Conservation (phyloP, 1,284 basidiomycete species). For the Bondarzewia mesenterica region DNA sequence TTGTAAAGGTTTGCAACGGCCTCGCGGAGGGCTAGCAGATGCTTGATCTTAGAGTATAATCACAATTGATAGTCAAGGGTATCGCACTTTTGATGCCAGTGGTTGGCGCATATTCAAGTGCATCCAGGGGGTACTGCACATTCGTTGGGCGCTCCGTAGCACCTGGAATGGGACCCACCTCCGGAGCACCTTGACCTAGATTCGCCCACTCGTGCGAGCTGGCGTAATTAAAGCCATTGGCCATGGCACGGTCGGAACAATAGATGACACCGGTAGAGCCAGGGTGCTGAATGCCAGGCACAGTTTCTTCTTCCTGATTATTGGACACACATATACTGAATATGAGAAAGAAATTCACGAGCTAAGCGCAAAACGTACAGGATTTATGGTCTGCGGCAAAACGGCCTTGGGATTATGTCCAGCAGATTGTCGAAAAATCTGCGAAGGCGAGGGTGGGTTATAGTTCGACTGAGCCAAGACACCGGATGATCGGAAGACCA, state of each 20-base stretch:
- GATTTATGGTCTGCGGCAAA: constrained; percentile 61
- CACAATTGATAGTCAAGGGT: constrained; percentile 8
- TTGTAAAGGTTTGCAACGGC: constrained; percentile 87
- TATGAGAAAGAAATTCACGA: background rate
- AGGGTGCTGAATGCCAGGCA: constrained; percentile 77
- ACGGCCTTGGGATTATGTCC: constrained; percentile 53
- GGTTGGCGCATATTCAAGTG: constrained; percentile 89
- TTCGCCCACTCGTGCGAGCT: constrained; percentile 79
- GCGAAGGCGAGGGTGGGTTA: background rate
- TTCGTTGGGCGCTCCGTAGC: constrained; percentile 59
- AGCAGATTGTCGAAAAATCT: constrained; percentile 68
- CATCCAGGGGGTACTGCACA: constrained; percentile 61
- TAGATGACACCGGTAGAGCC: constrained; percentile 78
- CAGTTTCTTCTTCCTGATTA: constrained; percentile 80
- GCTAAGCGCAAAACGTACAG: constrained; percentile 31
- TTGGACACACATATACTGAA: too few relatives aligned
- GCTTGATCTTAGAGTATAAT: background rate
- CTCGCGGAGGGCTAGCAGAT: constrained; percentile 39
- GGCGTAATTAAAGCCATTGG: constrained; percentile 81
- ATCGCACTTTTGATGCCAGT: constrained; percentile 76
- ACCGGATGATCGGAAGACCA: background rate
- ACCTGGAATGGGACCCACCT: constrained; percentile 77
- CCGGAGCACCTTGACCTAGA: constrained; percentile 82
- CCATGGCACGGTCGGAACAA: constrained; percentile 82
- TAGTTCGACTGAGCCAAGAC: background rate